Evolutionary conservation across 2,329 filamentous ascomycete genomes (phyloP).

Genomic region (Epichloe typhina): DNA sequence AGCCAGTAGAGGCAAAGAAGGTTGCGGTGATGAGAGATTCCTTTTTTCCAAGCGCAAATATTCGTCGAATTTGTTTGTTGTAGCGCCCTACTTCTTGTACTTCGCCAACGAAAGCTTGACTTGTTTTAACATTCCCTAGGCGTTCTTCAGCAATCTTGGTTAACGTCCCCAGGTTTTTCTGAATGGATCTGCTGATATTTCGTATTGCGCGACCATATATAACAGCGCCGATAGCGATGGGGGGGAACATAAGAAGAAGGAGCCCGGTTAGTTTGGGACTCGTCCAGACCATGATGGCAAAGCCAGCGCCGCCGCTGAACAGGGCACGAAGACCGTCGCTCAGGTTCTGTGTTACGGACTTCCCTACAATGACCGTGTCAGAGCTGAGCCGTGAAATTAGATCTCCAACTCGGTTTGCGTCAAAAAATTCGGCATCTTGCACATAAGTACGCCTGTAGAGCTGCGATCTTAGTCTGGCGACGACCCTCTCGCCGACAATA

Average conservation of each 20-base stretch:
- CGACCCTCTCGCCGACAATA: slow-evolving; percentile 89
- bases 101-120: slow-evolving; percentile 91
- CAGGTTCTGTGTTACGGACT: slow-evolving; percentile 95
- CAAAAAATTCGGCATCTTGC: slow-evolving; percentile 98
- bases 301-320: slow-evolving; percentile 81
- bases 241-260: slow-evolving; percentile 80
- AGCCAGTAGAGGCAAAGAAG: slow-evolving; percentile 78
- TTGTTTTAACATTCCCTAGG: slow-evolving; percentile 92
- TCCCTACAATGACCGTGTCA: slow-evolving; percentile 95
- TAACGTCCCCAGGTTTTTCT: slow-evolving; percentile 81
- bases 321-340: slow-evolving; percentile 88
- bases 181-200: slow-evolving; percentile 81
- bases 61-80: slow-evolving; percentile 81
- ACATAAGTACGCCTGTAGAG: slow-evolving; percentile 85
- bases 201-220: slow-evolving; percentile 84
- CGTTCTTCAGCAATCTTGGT: slow-evolving; percentile 97
- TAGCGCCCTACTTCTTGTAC: slow-evolving; percentile 82
- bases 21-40: slow-evolving; percentile 83
- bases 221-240: slow-evolving; percentile 79
- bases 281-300: slow-evolving; percentile 91
- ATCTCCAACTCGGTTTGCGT: slow-evolving; percentile 92
- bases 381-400: slow-evolving; percentile 90
- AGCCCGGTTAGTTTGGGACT: slow-evolving; percentile 83
- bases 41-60: slow-evolving; percentile 78
- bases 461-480: slow-evolving; percentile 75